These are phyloP conservation scores for Crithidia acanthocephali DNA, from an alignment of 208 protist species.

Conservation along the genomic window DNA sequence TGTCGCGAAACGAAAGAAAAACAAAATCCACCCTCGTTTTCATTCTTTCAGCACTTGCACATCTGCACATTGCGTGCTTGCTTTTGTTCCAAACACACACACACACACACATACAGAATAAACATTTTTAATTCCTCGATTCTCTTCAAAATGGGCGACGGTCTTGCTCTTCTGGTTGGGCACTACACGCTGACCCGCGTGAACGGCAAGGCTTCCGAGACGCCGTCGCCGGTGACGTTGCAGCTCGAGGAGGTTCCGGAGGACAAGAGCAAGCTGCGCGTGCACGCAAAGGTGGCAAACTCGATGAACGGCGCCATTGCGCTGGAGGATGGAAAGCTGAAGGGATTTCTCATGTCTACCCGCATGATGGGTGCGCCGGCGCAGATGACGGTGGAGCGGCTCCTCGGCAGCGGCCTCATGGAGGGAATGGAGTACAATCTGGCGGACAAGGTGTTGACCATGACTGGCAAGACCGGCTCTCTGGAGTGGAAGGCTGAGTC, in stretches of 20 bases:
- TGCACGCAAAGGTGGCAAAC: constrained; percentile 48
- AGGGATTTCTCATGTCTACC: constrained; percentile 45
- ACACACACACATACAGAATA: too few species aligned
- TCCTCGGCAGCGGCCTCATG: constrained; percentile 37
- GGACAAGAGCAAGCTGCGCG: constrained; percentile 5
- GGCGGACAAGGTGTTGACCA: constrained; percentile 36
- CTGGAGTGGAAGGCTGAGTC: constrained; percentile 29
- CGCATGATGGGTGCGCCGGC: constrained; percentile 38
- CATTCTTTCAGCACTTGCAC: too few species aligned
- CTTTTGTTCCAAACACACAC: too few species aligned
- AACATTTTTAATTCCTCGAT: not conserved
- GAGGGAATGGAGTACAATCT: constrained; percentile 38
- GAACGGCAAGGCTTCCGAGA: constrained; percentile 31
- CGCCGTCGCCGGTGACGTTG: constrained; percentile 10
- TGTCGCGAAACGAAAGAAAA: too few species aligned
- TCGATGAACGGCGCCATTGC: constrained; percentile 30
- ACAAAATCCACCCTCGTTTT: too few species aligned
- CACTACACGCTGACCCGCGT: constrained; percentile 33
- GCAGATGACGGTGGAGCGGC: constrained; percentile 49
- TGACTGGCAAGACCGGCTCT: constrained; percentile 33
- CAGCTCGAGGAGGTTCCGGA: constrained; percentile 8
- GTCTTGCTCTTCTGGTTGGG: constrained; percentile 17
- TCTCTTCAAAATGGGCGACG: constrained; percentile 1
- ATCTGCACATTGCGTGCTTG: too few species aligned
- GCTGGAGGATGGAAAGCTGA: constrained; percentile 40